phyloP scores from a whole-genome alignment of 208 protist species.

The Leishmania amazonensis region DNA sequence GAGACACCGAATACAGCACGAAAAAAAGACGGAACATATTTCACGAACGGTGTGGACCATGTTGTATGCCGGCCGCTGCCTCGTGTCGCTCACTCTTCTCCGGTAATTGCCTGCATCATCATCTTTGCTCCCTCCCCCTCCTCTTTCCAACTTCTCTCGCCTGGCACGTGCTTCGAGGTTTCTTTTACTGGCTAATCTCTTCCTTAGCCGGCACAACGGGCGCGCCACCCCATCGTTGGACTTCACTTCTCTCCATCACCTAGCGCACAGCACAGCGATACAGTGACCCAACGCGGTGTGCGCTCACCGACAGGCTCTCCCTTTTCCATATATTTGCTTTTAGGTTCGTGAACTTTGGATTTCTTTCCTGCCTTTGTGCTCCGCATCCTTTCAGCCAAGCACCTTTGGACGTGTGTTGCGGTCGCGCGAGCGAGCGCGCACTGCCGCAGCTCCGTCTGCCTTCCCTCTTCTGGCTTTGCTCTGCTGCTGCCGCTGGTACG shows the following conservation, averaged over 20 bases:
- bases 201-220: not conserved
- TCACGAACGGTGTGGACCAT: not conserved
- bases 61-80: not conserved
- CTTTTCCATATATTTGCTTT: too few species aligned
- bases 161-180: not conserved
- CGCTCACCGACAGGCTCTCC: not conserved
- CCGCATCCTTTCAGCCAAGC: not conserved
- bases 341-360: not conserved
- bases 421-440: not conserved
- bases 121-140: not conserved
- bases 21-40: not conserved
- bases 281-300: slow-evolving; percentile 1
- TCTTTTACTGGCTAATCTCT: not conserved
- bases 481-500: not conserved
- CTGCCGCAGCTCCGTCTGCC: not conserved
- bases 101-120: not conserved
- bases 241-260: not conserved
- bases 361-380: not conserved
- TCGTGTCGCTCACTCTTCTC: not conserved
- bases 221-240: not conserved
- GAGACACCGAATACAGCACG: not conserved
- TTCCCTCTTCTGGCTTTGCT: too few species aligned
- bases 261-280: not conserved
- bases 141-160: not conserved
- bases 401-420: not conserved